Evolutionary conservation across 768 basidiomycete species (phyloP).

Genomic region (Suillus occidentalis): DNA sequence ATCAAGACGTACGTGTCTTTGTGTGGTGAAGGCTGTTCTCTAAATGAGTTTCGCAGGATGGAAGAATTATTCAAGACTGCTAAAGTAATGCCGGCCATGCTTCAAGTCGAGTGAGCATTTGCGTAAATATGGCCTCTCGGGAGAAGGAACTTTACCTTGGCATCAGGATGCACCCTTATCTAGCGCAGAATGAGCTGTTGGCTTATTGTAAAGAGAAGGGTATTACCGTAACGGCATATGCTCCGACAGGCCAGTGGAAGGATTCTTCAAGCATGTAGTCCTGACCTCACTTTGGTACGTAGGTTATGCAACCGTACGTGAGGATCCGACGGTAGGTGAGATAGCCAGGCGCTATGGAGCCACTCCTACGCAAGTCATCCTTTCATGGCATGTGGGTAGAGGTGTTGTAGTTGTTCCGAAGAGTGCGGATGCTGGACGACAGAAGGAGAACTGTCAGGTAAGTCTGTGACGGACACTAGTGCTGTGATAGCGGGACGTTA

Average conservation of each 20-base stretch:
- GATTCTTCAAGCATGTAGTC: background rate
- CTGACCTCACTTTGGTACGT: conserved; percentile 13
- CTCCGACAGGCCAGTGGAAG: conserved; percentile 25
- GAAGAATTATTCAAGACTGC: conserved; percentile 24
- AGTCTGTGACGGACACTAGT: conserved; percentile 33
- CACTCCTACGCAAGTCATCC: conserved; percentile 28
- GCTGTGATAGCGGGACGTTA: conserved; percentile 11
- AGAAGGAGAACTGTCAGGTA: conserved; percentile 26
- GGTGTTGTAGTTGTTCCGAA: conserved; percentile 34
- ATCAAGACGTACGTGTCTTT: conserved; percentile 25
- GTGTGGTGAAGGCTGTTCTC: background rate
- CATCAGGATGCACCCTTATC: conserved; percentile 35
- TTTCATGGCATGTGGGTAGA: conserved; percentile 34
- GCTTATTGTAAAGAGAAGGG: conserved; percentile 29
- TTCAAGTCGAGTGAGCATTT: conserved; percentile 30
- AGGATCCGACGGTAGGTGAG: conserved; percentile 28
- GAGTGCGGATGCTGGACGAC: conserved; percentile 21
- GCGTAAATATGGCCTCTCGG: background rate
- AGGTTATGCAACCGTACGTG: conserved; percentile 27
- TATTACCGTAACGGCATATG: conserved; percentile 35
- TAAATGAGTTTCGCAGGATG: conserved; percentile 12
- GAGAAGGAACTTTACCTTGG: conserved; percentile 9
- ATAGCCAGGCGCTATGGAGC: conserved; percentile 30
- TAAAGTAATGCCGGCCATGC: conserved; percentile 32
- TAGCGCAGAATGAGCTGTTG: conserved; percentile 31